Evolutionary conservation across 1,284 basidiomycete genomes (phyloP).

Genomic region (Lentinula novae-zelandiae): DNA sequence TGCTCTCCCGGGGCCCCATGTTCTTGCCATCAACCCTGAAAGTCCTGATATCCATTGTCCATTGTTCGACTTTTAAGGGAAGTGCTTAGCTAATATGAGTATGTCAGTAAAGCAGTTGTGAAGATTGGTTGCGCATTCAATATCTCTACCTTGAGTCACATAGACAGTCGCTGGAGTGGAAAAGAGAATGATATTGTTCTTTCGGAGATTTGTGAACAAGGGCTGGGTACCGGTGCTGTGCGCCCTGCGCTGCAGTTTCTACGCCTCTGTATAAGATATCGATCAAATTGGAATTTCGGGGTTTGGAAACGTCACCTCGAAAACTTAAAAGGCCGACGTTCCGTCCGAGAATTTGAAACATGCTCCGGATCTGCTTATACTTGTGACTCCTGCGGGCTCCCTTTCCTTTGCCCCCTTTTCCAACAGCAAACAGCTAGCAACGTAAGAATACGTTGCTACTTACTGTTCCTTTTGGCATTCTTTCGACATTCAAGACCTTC

Average conservation of each 20-base stretch:
- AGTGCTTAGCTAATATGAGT: neutral
- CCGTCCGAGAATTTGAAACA: neutral
- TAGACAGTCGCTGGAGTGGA: too few species aligned
- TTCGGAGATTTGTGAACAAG: too few species aligned
- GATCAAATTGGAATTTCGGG: too few species aligned
- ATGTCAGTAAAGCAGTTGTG: too few species aligned
- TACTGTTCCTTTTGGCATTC: neutral
- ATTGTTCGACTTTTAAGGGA: constrained; percentile 7
- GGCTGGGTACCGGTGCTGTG: too few species aligned
- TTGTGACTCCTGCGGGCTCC: neutral
- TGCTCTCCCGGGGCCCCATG: too few species aligned
- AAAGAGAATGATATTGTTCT: too few species aligned
- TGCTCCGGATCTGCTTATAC: neutral
- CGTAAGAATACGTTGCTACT: neutral
- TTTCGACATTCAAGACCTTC: neutral
- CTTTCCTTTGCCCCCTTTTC: neutral
- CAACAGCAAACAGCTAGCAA: neutral
- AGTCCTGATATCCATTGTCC: neutral
- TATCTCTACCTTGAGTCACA: too few species aligned
- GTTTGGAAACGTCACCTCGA: too few species aligned
- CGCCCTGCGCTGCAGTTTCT: too few species aligned
- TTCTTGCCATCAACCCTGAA: neutral
- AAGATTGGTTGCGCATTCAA: too few species aligned
- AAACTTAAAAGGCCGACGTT: neutral
- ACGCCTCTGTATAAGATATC: too few species aligned